phyloP scores from a whole-genome alignment of 192 early-diverging fungal species.

The Entomortierella parvispora region DNA sequence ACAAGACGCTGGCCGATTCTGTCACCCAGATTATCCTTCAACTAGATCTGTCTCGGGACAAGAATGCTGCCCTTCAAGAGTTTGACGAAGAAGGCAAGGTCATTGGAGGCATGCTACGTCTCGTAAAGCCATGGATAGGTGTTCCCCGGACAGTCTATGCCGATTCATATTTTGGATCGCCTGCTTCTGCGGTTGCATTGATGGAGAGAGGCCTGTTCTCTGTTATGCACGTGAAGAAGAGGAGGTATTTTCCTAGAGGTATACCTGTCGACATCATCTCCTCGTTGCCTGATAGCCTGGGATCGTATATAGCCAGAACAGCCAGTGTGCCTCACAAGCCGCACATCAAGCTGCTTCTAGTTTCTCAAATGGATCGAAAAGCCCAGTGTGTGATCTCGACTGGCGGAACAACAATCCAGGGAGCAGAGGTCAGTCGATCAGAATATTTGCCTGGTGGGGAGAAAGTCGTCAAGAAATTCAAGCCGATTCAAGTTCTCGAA shows the following conservation, averaged over 20 bases:
- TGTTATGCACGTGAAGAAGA: conserved; percentile 15
- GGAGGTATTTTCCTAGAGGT: conserved; percentile 2
- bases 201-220: conserved; percentile 9
- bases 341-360: neutral
- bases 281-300: conserved; percentile 1
- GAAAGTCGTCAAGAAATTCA: neutral
- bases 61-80: neutral
- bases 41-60: conserved; percentile 3
- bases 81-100: neutral
- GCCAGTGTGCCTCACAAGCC: neutral
- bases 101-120: neutral
- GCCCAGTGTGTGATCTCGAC: conserved; percentile 9
- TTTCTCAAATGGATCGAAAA: conserved; percentile 7
- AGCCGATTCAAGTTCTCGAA: neutral
- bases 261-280: conserved; percentile 7
- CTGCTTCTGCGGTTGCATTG: conserved; percentile 9
- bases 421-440: neutral
- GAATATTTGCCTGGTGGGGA: neutral
- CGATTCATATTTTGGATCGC: conserved; percentile 14
- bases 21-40: neutral
- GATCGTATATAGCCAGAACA: neutral
- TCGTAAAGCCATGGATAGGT: conserved; percentile 1
- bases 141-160: neutral
- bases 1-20: conserved; percentile 2
- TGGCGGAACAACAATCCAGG: neutral